Evolutionary conservation across 1,139 yeast genomes (phyloP).

Genomic region (Yamadazyma trypodendri): DNA sequence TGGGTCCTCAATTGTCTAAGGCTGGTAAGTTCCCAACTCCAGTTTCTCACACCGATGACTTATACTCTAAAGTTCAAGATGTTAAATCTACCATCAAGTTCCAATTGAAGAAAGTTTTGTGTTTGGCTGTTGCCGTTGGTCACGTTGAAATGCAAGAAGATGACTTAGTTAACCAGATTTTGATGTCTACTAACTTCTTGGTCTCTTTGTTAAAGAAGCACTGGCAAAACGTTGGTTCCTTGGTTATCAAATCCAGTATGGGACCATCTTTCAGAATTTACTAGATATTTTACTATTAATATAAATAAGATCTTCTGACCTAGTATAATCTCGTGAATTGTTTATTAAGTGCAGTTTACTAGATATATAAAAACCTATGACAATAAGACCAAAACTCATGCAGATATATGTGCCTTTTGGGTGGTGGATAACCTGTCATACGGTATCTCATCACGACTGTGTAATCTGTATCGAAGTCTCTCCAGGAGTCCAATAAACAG

Average conservation of each 20-base stretch:
- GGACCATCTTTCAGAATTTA: slow-evolving; percentile 99
- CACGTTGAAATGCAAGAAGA: slow-evolving; percentile 99
- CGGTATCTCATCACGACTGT: background rate
- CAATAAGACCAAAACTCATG: background rate
- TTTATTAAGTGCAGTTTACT: too few species aligned
- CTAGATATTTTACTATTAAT: slow-evolving; percentile 45
- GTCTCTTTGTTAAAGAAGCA: slow-evolving; percentile 99
- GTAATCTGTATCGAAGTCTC: background rate
- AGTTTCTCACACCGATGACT: slow-evolving; percentile 98
- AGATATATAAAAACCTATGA: background rate
- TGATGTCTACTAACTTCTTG: slow-evolving; percentile 99
- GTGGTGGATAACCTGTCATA: background rate
- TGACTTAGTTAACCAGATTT: slow-evolving; percentile 93
- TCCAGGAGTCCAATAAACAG: background rate
- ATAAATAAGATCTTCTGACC: slow-evolving; percentile 4
- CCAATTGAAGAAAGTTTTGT: slow-evolving; percentile 97
- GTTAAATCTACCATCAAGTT: slow-evolving; percentile 99
- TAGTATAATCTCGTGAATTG: background rate
- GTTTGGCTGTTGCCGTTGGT: slow-evolving; percentile 95
- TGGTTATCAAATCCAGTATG: slow-evolving; percentile 99
- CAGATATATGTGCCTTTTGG: background rate
- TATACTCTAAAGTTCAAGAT: slow-evolving; percentile 92
- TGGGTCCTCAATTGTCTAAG: slow-evolving; percentile 99
- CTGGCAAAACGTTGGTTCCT: slow-evolving; percentile 99
- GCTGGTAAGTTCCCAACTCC: slow-evolving; percentile 99